phyloP scores from a whole-genome alignment of 495 filamentous ascomycete genomes.

The Astrothelium subdiscretum region DNA sequence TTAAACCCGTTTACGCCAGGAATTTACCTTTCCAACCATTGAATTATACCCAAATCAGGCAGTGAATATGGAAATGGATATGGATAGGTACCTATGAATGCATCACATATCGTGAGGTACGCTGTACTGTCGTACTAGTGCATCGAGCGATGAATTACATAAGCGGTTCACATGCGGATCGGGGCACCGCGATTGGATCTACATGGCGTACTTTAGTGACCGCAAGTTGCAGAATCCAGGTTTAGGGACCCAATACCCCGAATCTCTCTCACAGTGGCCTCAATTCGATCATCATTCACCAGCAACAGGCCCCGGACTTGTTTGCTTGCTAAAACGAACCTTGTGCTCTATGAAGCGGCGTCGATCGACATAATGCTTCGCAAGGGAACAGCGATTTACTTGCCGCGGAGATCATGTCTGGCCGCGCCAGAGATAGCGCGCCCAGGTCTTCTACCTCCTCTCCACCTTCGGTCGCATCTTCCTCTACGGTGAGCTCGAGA shows the following conservation, averaged over 20 bases:
- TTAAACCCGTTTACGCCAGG: too few species aligned
- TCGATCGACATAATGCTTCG: not conserved
- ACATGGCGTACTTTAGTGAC: not conserved
- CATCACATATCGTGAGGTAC: not conserved
- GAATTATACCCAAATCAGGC: too few species aligned
- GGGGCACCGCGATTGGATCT: not conserved
- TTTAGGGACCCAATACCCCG: not conserved
- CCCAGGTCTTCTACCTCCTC: slow-evolving; percentile 3
- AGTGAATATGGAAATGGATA: too few species aligned
- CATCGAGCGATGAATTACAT: too few species aligned
- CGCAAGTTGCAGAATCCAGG: not conserved
- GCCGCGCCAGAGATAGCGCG: not conserved
- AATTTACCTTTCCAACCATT: too few species aligned
- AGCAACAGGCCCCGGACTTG: not conserved
- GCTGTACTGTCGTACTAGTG: too few species aligned
- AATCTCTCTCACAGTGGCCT: not conserved
- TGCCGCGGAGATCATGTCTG: not conserved
- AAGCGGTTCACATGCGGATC: not conserved
- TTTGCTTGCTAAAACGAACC: not conserved
- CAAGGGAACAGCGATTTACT: not conserved
- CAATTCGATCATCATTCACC: not conserved
- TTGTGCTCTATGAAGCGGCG: not conserved
- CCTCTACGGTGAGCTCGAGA: slow-evolving; percentile 4
- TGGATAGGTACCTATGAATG: too few species aligned
- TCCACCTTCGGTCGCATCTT: not conserved